Base-by-base conservation (phyloP, 768 basidiomycete genomes). In the Candolleomyces efflorescens region DNA sequence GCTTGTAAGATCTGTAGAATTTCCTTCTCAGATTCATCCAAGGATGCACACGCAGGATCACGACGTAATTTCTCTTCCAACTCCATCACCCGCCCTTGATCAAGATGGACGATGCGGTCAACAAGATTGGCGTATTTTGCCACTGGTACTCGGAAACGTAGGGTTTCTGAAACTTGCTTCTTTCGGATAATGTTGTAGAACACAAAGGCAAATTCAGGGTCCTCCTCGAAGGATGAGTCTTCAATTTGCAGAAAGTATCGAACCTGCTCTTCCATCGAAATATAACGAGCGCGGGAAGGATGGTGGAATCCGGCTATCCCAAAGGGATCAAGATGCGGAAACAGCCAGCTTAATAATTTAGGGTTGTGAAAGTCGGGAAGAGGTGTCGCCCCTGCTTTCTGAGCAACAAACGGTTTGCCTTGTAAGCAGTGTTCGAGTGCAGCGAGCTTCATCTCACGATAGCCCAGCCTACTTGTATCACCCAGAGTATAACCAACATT, bases 401-500 rank as follows among this genome's bases (percentile, higher is more conserved):
- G 38, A 2, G 32, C 55, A 3, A 62, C n/a, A 39, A 62, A 56
- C 1, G 55, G 51, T 15, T 57, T 60, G 2, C 55, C 15, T 18
- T 38, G 22, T 5, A 62, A 24, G 37, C 61, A 62, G 7, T 44
- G 22, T n/a, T 55, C 27, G 2, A 63, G 17, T 0, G 62, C 62
- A 1, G n/a, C 22, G 0, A 43, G 27, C 37, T 60, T 63, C 62
- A 63, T 63, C 10, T 37, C n/a, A 13, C 41, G 23, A 20, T 60
- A 63, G 12, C 3, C 24, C 1, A 24, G 15, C 0, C 64, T 58
- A 0, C 64, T 58, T 18, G 59, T 17, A 27, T 67, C 66, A 1
- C 60, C 61, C 1, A 59, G n/a, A 0, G 63, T 65, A 26, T 56
- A 67, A 0, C 56, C 58, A 2, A 64, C 66, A 56, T 60, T 62